These are phyloP conservation scores for Hymenoscyphus fructigenus DNA, from an alignment of 2,329 filamentous ascomycete species.

Conservation along the genomic window DNA sequence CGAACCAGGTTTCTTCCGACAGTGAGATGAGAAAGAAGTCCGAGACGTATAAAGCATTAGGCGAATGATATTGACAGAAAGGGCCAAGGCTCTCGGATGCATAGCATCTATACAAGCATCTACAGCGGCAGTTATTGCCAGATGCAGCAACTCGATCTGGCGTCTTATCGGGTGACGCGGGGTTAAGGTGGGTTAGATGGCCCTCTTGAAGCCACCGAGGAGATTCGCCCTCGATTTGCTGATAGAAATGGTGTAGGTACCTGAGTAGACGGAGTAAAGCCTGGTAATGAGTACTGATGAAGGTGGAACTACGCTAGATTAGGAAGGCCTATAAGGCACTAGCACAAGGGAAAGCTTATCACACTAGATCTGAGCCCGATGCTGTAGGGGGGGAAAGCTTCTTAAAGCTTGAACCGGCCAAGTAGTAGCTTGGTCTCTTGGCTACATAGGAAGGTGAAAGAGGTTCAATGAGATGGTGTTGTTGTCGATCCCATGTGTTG, in stretches of 20 bases:
- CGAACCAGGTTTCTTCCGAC: constrained; percentile 2
- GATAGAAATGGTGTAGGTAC: neutral
- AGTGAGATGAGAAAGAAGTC: neutral
- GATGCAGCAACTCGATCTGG: constrained; percentile 16
- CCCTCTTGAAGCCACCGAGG: constrained; percentile 2
- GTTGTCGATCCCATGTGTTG: neutral
- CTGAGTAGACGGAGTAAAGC: neutral
- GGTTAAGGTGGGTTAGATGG: neutral
- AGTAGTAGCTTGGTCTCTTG: neutral
- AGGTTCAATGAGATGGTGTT: neutral
- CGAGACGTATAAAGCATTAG: constrained; percentile 3
- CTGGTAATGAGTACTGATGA: neutral
- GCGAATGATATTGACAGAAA: constrained; percentile 15
- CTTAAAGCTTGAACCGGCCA: constrained; percentile 6
- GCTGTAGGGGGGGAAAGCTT: constrained; percentile 3
- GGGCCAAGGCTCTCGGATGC: constrained; percentile 10
- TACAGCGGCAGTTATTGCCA: constrained; percentile 14
- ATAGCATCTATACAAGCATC: constrained; percentile 9
- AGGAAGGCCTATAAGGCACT: constrained; percentile 16
- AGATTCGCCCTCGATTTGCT: neutral
- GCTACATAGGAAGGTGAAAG: constrained; percentile 8
- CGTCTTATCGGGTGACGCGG: constrained; percentile 4
- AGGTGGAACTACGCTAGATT: constrained; percentile 10
- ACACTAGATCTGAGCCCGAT: neutral
- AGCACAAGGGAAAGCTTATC: constrained; percentile 13